Evolutionary conservation across 2,329 filamentous ascomycete species (phyloP).

Genomic region (Chaetomiaceae sp.): DNA sequence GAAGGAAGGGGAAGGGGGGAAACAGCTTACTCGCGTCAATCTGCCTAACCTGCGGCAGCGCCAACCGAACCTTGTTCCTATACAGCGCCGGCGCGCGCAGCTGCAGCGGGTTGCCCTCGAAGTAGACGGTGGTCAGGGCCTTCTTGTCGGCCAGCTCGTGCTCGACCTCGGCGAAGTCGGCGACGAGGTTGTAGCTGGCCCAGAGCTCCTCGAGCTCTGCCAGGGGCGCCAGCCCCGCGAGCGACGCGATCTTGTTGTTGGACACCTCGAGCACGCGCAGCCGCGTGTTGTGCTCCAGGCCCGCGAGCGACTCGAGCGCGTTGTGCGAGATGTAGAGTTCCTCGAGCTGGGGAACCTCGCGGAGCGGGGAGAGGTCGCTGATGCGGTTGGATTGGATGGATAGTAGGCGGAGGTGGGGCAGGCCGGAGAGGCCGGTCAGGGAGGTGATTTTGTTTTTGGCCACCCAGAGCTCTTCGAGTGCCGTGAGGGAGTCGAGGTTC

Average conservation of each 20-base stretch:
- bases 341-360: slow-evolving; percentile 69
- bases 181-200: slow-evolving; percentile 83
- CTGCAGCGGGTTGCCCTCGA: slow-evolving; percentile 92
- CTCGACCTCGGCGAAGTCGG: slow-evolving; percentile 78
- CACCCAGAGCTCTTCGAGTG: slow-evolving; percentile 84
- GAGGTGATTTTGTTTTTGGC: slow-evolving; percentile 95
- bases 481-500: slow-evolving; percentile 72
- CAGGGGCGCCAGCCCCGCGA: slow-evolving; percentile 66
- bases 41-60: slow-evolving; percentile 81
- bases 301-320: slow-evolving; percentile 70
- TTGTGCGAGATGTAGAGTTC: slow-evolving; percentile 97
- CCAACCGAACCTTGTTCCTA: slow-evolving; percentile 85
- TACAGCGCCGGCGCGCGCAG: slow-evolving; percentile 75
- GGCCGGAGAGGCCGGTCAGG: slow-evolving; percentile 67
- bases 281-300: slow-evolving; percentile 61
- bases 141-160: slow-evolving; percentile 71
- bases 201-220: slow-evolving; percentile 80
- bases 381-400: slow-evolving; percentile 96
- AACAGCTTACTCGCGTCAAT: slow-evolving; percentile 89
- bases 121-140: slow-evolving; percentile 83
- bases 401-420: slow-evolving; percentile 78
- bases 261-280: slow-evolving; percentile 83
- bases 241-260: slow-evolving; percentile 74
- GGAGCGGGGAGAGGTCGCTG: slow-evolving; percentile 68
- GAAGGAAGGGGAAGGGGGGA: background rate